Conservation (phyloP, 192 early-diverging fungal species). For the Gryganskiella cystojenkinii region DNA sequence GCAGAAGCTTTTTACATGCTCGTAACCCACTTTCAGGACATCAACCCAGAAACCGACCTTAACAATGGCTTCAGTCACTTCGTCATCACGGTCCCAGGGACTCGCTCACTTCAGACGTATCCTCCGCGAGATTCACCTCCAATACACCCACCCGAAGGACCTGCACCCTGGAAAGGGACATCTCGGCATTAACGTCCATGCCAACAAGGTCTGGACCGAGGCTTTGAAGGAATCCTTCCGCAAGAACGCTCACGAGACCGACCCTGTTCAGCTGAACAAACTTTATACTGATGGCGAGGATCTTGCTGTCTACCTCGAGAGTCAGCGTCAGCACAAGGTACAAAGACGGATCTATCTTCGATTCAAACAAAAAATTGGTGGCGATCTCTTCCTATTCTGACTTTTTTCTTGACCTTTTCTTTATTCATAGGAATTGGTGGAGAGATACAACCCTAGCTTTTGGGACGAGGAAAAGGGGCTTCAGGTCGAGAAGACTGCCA, state of each 20-base stretch:
- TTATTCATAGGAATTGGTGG: slow-evolving; percentile 34
- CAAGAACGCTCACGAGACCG: slow-evolving; percentile 35
- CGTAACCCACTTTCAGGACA: not conserved
- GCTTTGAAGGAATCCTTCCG: slow-evolving; percentile 43
- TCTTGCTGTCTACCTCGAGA: slow-evolving; percentile 38
- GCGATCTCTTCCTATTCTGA: not conserved
- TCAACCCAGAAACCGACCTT: not conserved
- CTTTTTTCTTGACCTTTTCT: not conserved
- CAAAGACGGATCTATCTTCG: not conserved
- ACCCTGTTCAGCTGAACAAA: slow-evolving; percentile 30
- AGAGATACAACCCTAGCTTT: slow-evolving; percentile 50
- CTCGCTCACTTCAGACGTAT: slow-evolving; percentile 47
- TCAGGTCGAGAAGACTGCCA: slow-evolving; percentile 49
- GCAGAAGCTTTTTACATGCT: not conserved
- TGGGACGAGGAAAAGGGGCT: slow-evolving; percentile 53
- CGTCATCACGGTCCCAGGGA: slow-evolving; percentile 25
- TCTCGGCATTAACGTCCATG: slow-evolving; percentile 40
- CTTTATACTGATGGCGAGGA: slow-evolving; percentile 39
- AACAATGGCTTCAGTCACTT: slow-evolving; percentile 18
- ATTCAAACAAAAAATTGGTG: slow-evolving; percentile 1
- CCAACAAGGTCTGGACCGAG: slow-evolving; percentile 47
- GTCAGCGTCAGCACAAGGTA: slow-evolving; percentile 45
- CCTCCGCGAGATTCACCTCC: slow-evolving; percentile 42
- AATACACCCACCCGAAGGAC: slow-evolving; percentile 46
- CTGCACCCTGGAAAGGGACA: slow-evolving; percentile 28